Evolutionary conservation across 441 rosid species (phyloP), one percentile per base, ranked within the genome.

Genomic region (Bocquillonia castaneifolia): DNA sequence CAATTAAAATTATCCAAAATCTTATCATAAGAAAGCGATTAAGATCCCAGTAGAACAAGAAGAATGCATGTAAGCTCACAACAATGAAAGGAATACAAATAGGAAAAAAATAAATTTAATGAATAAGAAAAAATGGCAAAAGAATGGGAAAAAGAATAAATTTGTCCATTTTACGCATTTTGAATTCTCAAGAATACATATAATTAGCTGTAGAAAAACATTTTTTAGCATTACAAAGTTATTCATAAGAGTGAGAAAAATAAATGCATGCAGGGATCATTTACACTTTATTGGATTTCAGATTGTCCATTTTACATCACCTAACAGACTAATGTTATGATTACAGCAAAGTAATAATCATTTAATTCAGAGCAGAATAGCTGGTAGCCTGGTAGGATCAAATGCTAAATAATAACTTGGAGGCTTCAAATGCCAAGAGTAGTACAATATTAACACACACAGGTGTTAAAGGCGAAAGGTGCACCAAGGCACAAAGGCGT

Each of bases 1-100:
- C 23, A 37, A 34, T 58, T 64, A 63, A 53, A 17, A 48, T 53
- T 56, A 63, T 67, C 28, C 22, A 55, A 78, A 60, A 37, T 53
- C 59, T 7, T 36, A 53, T 13, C 63, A 29, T 45, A 63, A 56
- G 31, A 58, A 72, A 34, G 53, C 18, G 47, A 67, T n/a, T 51
- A 10, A 26, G 17, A 32, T n/a, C 25, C 50, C 22, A 59, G 48
- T 5, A 44, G 63, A 57, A 10, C 57, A 32, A 64, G 58, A 42
- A 34, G 20, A 67, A 8, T 20, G 17, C 40, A n/a, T 39, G 29
- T 34, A 50, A 36, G 10, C 12, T 7, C 28, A 53, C 20, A 25
- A 23, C 22, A 52, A 34, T 1, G 25, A 15, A 37, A 36, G 34
- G 15, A 48, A 31, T 40, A 39, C 6, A 12, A 26, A 54, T 28